Conservation (phyloP, 176 grass and related monocot species). For the Pharus latifolius region DNA sequence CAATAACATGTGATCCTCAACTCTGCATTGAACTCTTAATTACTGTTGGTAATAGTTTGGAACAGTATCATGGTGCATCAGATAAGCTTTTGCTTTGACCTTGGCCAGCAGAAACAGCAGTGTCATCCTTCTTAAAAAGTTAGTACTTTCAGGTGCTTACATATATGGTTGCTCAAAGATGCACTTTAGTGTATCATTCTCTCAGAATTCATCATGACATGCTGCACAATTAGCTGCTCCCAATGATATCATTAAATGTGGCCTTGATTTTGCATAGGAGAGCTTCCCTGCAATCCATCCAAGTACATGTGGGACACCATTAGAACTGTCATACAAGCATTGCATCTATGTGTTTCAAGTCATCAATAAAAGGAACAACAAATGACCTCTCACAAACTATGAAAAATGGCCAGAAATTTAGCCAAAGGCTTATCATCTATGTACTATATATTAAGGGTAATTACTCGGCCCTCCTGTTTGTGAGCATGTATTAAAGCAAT, state of each 20-base stretch:
- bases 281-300: slow-evolving; percentile 37
- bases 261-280: slow-evolving; percentile 45
- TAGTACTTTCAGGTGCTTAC: neutral
- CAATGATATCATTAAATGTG: slow-evolving; percentile 43
- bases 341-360: no score
- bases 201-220: neutral
- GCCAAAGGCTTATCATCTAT: no score
- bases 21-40: no score
- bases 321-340: neutral
- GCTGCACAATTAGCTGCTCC: slow-evolving; percentile 19
- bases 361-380: no score
- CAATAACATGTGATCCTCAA: no score
- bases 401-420: no score
- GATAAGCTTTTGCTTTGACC: neutral
- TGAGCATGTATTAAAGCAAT: no score
- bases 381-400: no score
- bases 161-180: neutral
- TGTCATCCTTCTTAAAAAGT: neutral
- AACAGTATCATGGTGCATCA: neutral
- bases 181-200: neutral
- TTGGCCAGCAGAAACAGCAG: neutral
- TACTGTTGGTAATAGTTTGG: no score
- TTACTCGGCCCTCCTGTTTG: no score
- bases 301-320: neutral
- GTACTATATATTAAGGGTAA: no score